Conservation (phyloP, 495 filamentous ascomycete genomes). For the Venustampulla echinocandica region DNA sequence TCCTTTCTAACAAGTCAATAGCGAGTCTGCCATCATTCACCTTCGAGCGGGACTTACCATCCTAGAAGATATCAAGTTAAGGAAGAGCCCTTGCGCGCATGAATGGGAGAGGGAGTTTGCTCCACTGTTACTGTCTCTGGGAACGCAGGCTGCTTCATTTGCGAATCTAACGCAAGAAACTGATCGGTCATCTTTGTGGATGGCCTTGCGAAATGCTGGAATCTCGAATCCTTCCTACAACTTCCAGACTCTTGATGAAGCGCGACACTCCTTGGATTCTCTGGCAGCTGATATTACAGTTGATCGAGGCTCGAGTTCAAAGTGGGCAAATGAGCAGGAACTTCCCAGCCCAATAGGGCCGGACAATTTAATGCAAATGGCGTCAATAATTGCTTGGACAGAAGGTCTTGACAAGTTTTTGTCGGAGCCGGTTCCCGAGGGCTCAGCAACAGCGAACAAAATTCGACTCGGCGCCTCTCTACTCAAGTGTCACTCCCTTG, state of each 20-base stretch:
- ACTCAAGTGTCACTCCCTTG: conserved; percentile 4
- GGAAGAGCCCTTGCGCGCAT: neutral
- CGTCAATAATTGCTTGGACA: conserved; percentile 2
- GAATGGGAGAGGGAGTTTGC: conserved; percentile 17
- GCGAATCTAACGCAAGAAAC: conserved; percentile 4
- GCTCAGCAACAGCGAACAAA: neutral
- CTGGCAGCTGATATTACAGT: conserved; percentile 9
- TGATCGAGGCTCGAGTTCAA: neutral
- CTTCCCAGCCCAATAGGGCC: neutral
- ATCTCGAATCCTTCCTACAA: neutral
- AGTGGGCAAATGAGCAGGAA: neutral
- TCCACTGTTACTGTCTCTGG: conserved; percentile 8
- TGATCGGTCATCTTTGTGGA: conserved; percentile 5
- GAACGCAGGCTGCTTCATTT: conserved; percentile 12
- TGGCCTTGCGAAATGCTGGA: neutral
- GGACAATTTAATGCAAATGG: neutral
- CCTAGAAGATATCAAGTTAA: conserved; percentile 9
- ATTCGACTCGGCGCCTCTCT: conserved; percentile 2
- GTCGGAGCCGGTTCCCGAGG: neutral
- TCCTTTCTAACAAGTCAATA: neutral
- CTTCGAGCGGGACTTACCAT: conserved; percentile 14
- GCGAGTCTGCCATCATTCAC: conserved; percentile 12
- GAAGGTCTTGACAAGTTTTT: conserved; percentile 5
- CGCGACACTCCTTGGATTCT: conserved; percentile 9
- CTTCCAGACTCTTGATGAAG: conserved; percentile 8